Conservation (phyloP, 2,329 filamentous ascomycete genomes). For the Paraphaeosphaeria minitans region DNA sequence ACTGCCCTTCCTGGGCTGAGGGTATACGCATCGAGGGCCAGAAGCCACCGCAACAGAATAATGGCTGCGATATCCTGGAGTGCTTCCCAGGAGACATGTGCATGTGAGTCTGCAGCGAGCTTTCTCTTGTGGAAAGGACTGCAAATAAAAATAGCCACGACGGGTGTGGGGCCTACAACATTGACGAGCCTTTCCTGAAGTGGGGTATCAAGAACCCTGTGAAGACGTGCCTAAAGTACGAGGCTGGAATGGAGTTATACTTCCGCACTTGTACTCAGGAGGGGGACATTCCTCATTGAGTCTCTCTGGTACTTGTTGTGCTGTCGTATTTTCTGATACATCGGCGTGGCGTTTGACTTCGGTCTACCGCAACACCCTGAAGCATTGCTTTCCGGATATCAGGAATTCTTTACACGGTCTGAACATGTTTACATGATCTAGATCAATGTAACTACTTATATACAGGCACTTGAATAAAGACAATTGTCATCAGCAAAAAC, state of each 20-base stretch:
- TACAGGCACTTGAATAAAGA: no score
- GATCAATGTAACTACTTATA: no score
- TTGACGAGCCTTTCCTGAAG: conserved; percentile 6
- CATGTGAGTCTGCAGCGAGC: conserved; percentile 2
- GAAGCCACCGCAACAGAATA: neutral
- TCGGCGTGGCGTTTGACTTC: neutral
- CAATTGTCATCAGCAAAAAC: no score
- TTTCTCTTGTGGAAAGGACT: neutral
- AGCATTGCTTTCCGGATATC: no score
- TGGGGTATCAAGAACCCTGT: conserved; percentile 1
- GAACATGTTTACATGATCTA: no score
- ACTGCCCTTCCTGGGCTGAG: conserved; percentile 13
- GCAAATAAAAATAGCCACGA: neutral
- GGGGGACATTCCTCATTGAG: neutral
- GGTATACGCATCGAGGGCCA: conserved; percentile 11
- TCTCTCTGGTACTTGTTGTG: neutral
- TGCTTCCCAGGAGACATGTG: neutral
- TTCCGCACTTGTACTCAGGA: neutral
- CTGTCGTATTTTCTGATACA: neutral
- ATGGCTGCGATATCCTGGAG: neutral
- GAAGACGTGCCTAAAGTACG: neutral
- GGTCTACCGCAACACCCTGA: neutral
- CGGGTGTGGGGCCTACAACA: conserved; percentile 6
- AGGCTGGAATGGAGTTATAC: neutral
- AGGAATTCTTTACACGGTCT: no score